Base-by-base conservation (phyloP, 257 asterid species). In the Forsythia suspensa region DNA sequence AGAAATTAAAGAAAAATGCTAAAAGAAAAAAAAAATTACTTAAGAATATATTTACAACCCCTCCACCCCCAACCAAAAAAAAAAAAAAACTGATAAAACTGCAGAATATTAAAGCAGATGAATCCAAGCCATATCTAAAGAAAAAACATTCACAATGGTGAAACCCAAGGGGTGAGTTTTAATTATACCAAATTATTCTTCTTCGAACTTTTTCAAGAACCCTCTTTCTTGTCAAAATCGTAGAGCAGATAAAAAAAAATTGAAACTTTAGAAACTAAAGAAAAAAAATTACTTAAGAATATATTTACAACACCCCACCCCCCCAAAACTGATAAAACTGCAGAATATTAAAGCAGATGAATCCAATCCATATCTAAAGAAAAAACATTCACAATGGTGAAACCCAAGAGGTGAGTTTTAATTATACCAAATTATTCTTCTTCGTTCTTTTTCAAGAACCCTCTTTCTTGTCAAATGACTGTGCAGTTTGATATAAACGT, bases 201-300 rank as follows among this genome's bases (percentile, higher is more conserved):
- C 18, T 80, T 18, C 79, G 21, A 11, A 34, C 59, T 46, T 12
- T 77, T 42, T 37, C 12, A 44, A 15, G 34, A 34, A 20, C 21
- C 13, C 74, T 37, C 61, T 42, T 67, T 69, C 57, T 6, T 3
- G 51, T 43, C 70, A 16, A 75, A 40, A 69, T 68, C 74, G 80
- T 5, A 65, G 5, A 52, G 36, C 76, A n/a, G n/a, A n/a, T n/a
- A 66, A 34, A 37, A 79, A 65, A 78, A 5, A 10, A 13, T n/a
- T 12, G 57, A 34, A 72, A 4, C 6, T 21, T 65, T 41, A 57
- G 16, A 41, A 44, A 51, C 29, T 38, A 16, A 55, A 55, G 36
- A 12, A 48, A n/a, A 13, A 40, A 6, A 6, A 24, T 24, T 29
- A 5, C 8, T 38, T 7, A 13, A 18, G 43, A 69, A 70, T 37